A percentile compares a stretch with the other conserved stretches of the same genome.
phyloP scores from a whole-genome alignment of 2,329 filamentous ascomycete species.

The Colletotrichum euphorbiae region DNA sequence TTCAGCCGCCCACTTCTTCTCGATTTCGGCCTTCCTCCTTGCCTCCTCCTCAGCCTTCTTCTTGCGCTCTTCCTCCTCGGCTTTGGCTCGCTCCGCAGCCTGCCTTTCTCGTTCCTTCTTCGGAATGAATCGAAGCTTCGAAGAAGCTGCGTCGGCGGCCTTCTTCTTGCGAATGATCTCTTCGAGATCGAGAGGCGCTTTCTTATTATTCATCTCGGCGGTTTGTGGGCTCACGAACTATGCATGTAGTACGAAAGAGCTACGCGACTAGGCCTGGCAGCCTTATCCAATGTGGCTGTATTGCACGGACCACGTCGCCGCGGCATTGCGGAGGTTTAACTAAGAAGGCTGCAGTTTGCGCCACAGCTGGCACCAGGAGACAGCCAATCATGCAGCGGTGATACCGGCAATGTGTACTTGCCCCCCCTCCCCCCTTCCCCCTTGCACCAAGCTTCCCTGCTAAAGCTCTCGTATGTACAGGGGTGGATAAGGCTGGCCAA shows the following conservation, averaged over 20 bases:
- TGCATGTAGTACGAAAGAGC: neutral
- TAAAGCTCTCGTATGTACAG: constrained; percentile 30
- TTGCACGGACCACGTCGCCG: too few relatives aligned
- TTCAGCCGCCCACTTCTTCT: constrained; percentile 50
- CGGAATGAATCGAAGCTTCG: constrained; percentile 89
- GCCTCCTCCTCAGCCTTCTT: constrained; percentile 66
- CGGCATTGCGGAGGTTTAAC: too few relatives aligned
- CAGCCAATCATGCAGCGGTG: constrained; percentile 23
- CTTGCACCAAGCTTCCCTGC: constrained; percentile 21
- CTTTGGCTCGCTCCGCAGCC: constrained; percentile 80
- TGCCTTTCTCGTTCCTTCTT: constrained; percentile 85
- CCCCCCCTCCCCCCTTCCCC: too few relatives aligned
- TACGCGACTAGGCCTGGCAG: neutral
- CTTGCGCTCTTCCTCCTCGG: constrained; percentile 72
- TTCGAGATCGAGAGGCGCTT: constrained; percentile 80
- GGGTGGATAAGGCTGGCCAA: constrained; percentile 35
- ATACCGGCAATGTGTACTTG: constrained; percentile 27
- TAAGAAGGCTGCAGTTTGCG: constrained; percentile 20
- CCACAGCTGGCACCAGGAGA: constrained; percentile 11
- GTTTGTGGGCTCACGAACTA: neutral
- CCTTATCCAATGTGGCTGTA: neutral
- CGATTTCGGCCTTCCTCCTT: constrained; percentile 78
- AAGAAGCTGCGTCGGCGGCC: constrained; percentile 83
- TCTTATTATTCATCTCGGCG: constrained; percentile 10
- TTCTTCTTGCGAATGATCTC: constrained; percentile 88